These are phyloP conservation scores for Blumeriella jaapii DNA, from an alignment of 2,329 filamentous ascomycete genomes.

Conservation along the genomic window DNA sequence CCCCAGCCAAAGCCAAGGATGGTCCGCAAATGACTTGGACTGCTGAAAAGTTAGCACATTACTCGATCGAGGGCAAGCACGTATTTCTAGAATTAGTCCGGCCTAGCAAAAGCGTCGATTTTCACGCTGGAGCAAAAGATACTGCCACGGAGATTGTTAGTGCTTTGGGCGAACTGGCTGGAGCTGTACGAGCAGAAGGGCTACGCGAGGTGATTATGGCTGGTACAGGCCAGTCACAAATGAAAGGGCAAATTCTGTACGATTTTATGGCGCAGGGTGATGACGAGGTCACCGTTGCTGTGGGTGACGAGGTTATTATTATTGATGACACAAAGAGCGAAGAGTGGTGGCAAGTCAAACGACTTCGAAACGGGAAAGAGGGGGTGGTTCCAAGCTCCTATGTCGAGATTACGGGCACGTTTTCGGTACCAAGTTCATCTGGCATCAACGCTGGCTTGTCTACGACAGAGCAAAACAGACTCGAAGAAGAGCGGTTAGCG, in stretches of 20 bases:
- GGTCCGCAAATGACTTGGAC: slow-evolving; percentile 86
- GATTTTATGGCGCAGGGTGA: slow-evolving; percentile 96
- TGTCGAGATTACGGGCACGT: slow-evolving; percentile 70
- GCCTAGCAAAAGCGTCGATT: slow-evolving; percentile 90
- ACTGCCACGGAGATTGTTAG: slow-evolving; percentile 88
- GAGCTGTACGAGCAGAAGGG: slow-evolving; percentile 71
- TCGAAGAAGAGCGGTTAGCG: slow-evolving; percentile 74
- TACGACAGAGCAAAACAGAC: slow-evolving; percentile 61
- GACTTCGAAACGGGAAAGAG: slow-evolving; percentile 84
- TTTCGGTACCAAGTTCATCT: slow-evolving; percentile 36
- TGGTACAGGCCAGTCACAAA: slow-evolving; percentile 56
- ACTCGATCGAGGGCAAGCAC: slow-evolving; percentile 95
- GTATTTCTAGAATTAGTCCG: slow-evolving; percentile 88
- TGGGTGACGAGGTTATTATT: slow-evolving; percentile 83
- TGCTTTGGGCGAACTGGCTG: slow-evolving; percentile 78
- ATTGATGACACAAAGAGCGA: slow-evolving; percentile 86
- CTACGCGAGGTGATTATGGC: slow-evolving; percentile 79
- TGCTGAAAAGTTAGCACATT: slow-evolving; percentile 90
- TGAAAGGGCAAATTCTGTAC: slow-evolving; percentile 79
- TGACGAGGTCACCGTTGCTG: slow-evolving; percentile 85
- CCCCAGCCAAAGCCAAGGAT: slow-evolving; percentile 72
- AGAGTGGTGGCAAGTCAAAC: slow-evolving; percentile 95
- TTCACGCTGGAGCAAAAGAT: slow-evolving; percentile 94
- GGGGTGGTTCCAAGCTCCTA: slow-evolving; percentile 96
- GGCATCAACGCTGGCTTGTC: slow-evolving; percentile 52